Percentiles rank a stretch among this genome's conserved stretches.
phyloP scores from a whole-genome alignment of 768 basidiomycete genomes.

The Collybiopsis confluens region DNA sequence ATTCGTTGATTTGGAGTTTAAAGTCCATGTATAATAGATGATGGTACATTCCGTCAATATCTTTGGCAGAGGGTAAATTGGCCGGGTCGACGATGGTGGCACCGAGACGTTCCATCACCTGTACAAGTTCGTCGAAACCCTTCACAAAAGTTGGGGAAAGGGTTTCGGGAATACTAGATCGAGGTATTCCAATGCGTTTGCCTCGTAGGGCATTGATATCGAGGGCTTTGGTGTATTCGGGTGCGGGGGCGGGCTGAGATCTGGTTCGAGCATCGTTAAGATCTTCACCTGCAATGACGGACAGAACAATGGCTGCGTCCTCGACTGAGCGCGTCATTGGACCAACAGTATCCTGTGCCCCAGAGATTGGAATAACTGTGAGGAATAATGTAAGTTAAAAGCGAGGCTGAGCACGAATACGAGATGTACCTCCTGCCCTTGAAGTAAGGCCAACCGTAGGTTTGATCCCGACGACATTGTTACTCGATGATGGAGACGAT shows the following conservation, averaged over 20 bases:
- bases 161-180: conserved; percentile 25
- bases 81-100: conserved; percentile 44
- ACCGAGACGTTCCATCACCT: conserved; percentile 32
- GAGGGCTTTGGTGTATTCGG: conserved; percentile 37
- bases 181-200: conserved; percentile 41
- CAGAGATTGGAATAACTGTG: conserved; percentile 41
- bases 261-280: conserved; percentile 35
- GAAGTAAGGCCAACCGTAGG: conserved; percentile 38
- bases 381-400: neutral
- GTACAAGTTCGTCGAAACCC: conserved; percentile 36
- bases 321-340: conserved; percentile 31
- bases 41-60: conserved; percentile 27
- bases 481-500: conserved; percentile 34
- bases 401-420: conserved; percentile 12
- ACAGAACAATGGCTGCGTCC: conserved; percentile 34
- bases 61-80: conserved; percentile 35
- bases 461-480: conserved; percentile 38
- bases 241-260: conserved; percentile 34
- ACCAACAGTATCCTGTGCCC: conserved; percentile 36
- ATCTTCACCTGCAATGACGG: conserved; percentile 40
- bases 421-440: conserved; percentile 35
- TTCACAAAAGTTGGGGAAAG: conserved; percentile 18
- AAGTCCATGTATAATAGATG: conserved; percentile 33
- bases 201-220: conserved; percentile 32
- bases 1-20: conserved; percentile 37